Conservation (phyloP, 495 filamentous ascomycete genomes). For the Aspergillus olivimuriae region DNA sequence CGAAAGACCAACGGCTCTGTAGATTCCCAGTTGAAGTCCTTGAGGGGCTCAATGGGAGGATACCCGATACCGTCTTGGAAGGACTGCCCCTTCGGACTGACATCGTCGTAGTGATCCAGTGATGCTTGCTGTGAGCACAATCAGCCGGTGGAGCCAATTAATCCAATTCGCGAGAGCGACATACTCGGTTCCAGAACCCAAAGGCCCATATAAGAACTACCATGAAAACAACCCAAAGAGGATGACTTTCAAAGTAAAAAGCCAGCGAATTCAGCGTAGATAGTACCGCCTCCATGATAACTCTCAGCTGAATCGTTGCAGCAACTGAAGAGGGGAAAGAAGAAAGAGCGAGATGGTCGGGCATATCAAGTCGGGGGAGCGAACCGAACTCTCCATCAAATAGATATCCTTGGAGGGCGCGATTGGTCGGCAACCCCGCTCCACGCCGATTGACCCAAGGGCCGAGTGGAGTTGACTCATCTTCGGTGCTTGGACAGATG, state of each 20-base stretch:
- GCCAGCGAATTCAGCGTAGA: not conserved
- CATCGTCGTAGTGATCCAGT: too few relatives aligned
- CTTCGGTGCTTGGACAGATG: not conserved
- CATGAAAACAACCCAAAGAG: not conserved
- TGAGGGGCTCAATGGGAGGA: conserved; percentile 45
- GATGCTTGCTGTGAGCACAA: too few relatives aligned
- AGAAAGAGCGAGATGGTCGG: not conserved
- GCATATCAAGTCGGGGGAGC: not conserved
- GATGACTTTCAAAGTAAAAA: not conserved
- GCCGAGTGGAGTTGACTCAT: not conserved
- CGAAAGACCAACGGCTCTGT: conserved; percentile 56
- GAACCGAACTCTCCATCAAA: too few relatives aligned
- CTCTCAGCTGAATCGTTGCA: not conserved
- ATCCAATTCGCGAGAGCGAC: too few relatives aligned
- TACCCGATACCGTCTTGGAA: conserved; percentile 9
- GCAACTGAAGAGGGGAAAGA: not conserved
- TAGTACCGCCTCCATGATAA: not conserved
- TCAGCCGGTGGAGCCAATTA: too few relatives aligned
- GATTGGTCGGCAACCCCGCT: conserved; percentile 5
- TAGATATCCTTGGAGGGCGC: conserved; percentile 1
- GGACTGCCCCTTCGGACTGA: too few relatives aligned
- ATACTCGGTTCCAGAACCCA: too few relatives aligned
- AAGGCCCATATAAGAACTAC: not conserved
- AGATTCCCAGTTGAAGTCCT: conserved; percentile 52
- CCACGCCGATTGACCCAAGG: conserved; percentile 8